Percentiles rank a stretch among this genome's conserved stretches.
phyloP scores from a whole-genome alignment of 805 yeast species.

The Lachancea fermentati region DNA sequence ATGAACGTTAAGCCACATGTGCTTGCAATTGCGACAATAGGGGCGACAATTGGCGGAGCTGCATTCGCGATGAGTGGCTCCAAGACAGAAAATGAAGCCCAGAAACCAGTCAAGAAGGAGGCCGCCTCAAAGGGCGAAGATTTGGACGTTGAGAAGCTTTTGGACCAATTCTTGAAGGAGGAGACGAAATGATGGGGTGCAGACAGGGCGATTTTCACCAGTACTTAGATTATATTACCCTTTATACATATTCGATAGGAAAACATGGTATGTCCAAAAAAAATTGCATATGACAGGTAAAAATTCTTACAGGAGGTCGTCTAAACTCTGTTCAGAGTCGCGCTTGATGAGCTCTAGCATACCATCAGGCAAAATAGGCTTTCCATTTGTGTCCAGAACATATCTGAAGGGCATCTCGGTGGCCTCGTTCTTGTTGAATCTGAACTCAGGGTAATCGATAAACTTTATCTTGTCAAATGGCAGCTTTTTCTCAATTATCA shows the following conservation, averaged over 20 bases:
- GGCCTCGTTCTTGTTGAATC: slow-evolving; percentile 81
- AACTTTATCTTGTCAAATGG: slow-evolving; percentile 71
- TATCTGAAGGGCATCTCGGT: slow-evolving; percentile 98
- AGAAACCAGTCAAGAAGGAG: slow-evolving; percentile 3
- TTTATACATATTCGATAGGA: not conserved
- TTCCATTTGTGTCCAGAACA: slow-evolving; percentile 52
- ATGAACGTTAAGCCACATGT: slow-evolving; percentile 79
- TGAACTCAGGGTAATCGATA: slow-evolving; percentile 90
- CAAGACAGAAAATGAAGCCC: slow-evolving; percentile 2
- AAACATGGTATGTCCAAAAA: not conserved
- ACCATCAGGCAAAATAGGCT: slow-evolving; percentile 87
- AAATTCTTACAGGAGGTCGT: slow-evolving; percentile 42
- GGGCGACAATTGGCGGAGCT: slow-evolving; percentile 18
- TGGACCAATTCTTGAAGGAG: slow-evolving; percentile 23
- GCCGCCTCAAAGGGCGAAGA: slow-evolving; percentile 10
- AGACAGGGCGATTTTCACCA: not conserved
- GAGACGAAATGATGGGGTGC: slow-evolving; percentile 8
- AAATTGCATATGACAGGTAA: not conserved
- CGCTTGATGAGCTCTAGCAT: slow-evolving; percentile 81
- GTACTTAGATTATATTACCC: not conserved
- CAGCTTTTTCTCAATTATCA: slow-evolving; percentile 55
- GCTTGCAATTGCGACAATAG: slow-evolving; percentile 67
- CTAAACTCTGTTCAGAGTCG: slow-evolving; percentile 80
- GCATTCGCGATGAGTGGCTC: slow-evolving; percentile 13
- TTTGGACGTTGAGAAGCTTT: slow-evolving; percentile 24